phyloP scores from a whole-genome alignment of 106 monocot species.

The Dioscorea dumetorum region DNA sequence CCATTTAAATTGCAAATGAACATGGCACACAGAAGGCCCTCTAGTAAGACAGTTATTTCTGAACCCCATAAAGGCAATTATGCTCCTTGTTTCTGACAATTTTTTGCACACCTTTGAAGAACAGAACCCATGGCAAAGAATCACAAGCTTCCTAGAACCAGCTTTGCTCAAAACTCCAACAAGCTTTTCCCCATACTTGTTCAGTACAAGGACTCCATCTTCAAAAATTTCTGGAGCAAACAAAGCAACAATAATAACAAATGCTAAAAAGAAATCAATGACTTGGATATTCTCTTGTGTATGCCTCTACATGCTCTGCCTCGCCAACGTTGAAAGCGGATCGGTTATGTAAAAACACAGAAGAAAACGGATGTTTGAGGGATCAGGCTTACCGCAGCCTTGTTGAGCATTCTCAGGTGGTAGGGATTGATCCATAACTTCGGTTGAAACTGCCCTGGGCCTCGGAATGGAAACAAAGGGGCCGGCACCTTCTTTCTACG shows the following conservation, averaged over 20 bases:
- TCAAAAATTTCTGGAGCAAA: slow-evolving; percentile 4
- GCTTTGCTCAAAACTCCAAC: slow-evolving; percentile 44
- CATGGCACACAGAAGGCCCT: background rate
- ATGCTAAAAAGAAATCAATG: background rate
- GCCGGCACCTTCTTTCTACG: no score
- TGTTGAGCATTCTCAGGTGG: no score
- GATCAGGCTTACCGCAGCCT: no score
- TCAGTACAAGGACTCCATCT: slow-evolving; percentile 35
- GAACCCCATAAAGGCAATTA: no score
- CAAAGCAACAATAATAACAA: background rate
- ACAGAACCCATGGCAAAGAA: slow-evolving; percentile 76
- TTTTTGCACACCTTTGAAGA: slow-evolving; percentile 33
- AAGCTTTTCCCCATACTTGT: slow-evolving; percentile 51
- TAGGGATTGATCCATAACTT: no score
- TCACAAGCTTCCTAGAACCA: slow-evolving; percentile 39
- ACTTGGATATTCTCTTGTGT: background rate
- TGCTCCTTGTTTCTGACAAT: no score
- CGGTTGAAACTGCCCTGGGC: no score
- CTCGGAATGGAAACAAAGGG: no score
- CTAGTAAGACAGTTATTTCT: no score
- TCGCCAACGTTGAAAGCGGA: background rate
- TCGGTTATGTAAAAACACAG: no score
- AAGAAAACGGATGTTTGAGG: no score
- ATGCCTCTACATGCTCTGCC: background rate
- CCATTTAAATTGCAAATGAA: background rate